These are phyloP conservation scores for Lactifluus subvellereus DNA, from an alignment of 768 basidiomycete species.

Conservation along the genomic window DNA sequence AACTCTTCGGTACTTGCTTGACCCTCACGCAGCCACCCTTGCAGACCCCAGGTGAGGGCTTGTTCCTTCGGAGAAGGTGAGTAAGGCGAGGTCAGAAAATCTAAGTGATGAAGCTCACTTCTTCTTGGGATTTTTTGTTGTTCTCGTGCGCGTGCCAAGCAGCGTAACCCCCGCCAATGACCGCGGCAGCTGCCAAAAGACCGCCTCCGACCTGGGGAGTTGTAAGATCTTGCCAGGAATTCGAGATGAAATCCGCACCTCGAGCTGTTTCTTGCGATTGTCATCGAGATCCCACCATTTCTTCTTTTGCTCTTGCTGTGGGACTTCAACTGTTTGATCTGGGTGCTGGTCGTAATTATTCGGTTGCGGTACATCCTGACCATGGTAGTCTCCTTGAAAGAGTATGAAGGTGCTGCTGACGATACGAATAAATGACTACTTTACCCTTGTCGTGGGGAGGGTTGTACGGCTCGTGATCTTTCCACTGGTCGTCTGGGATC, in stretches of 20 bases:
- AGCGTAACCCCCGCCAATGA: conserved; percentile 44
- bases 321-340: conserved; percentile 30
- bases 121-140: conserved; percentile 45
- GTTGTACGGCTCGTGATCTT: conserved; percentile 6
- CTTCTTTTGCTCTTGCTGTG: conserved; percentile 45
- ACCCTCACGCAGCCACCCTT: conserved; percentile 54
- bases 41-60: conserved; percentile 43
- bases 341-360: conserved; percentile 27
- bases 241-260: conserved; percentile 33
- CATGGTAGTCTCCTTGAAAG: conserved; percentile 6
- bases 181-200: conserved; percentile 47
- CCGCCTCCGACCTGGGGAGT: conserved; percentile 56
- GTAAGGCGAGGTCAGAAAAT: background rate
- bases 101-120: conserved; percentile 35
- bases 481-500: conserved; percentile 32
- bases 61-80: conserved; percentile 38
- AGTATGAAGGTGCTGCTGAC: background rate
- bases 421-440: background rate
- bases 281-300: conserved; percentile 54
- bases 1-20: conserved; percentile 47
- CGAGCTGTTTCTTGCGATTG: conserved; percentile 51
- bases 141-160: conserved; percentile 50
- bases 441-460: conserved; percentile 24
- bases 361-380: conserved; percentile 19
- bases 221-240: background rate